These are phyloP conservation scores for Collybia sordida DNA, from an alignment of 768 basidiomycete species.

Conservation along the genomic window DNA sequence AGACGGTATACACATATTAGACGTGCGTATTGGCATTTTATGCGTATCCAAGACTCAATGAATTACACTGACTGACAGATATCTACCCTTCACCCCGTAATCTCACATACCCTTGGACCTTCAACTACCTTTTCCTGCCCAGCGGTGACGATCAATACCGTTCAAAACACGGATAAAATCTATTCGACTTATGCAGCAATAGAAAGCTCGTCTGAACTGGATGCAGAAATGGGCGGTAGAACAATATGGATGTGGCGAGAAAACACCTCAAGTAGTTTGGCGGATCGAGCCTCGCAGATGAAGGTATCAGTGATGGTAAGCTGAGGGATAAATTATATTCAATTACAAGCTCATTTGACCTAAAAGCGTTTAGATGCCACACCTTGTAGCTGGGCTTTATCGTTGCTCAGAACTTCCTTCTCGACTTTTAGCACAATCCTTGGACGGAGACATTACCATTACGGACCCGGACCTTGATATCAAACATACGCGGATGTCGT, in stretches of 20 bases:
- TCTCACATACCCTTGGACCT: conserved; percentile 72
- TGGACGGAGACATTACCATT: conserved; percentile 28
- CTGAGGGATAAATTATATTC: conserved; percentile 10
- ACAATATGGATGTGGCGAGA: conserved; percentile 67
- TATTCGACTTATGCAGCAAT: conserved; percentile 60
- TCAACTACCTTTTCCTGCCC: conserved; percentile 61
- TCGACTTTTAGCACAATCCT: conserved; percentile 28
- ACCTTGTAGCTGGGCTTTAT: conserved; percentile 31
- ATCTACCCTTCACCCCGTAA: conserved; percentile 60
- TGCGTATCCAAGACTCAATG: background rate
- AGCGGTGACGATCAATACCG: conserved; percentile 42
- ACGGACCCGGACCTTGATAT: conserved; percentile 25
- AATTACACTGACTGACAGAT: conserved; percentile 36
- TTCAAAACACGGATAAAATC: conserved; percentile 30
- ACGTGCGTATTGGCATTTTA: conserved; percentile 45
- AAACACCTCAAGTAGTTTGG: conserved; percentile 35
- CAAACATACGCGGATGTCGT: conserved; percentile 17
- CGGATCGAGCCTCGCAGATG: conserved; percentile 32
- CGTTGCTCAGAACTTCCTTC: conserved; percentile 19
- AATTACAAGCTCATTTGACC: conserved; percentile 13
- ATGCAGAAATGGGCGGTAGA: conserved; percentile 38
- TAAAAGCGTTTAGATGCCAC: conserved; percentile 37
- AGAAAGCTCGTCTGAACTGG: conserved; percentile 44
- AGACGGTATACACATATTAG: conserved; percentile 74
- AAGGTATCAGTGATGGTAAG: conserved; percentile 46